Evolutionary conservation across 2,329 filamentous ascomycete genomes (phyloP).

Genomic region (Fusarium torreyae): DNA sequence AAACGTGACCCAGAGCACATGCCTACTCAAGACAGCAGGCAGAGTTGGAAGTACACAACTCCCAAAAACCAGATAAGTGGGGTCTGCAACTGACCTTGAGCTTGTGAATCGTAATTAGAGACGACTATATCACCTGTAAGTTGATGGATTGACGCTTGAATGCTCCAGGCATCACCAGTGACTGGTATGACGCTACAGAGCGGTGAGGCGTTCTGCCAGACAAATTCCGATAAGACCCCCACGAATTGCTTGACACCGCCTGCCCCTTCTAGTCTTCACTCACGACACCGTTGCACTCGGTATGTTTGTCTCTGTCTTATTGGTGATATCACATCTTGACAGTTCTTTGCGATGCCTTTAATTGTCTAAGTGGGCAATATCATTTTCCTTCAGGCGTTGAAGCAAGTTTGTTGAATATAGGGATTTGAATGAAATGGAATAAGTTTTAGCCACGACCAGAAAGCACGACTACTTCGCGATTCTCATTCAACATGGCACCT

Average conservation of each 20-base stretch:
- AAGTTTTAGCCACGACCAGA: slow-evolving; percentile 4
- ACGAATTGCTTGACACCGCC: slow-evolving; percentile 40
- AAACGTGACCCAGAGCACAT: slow-evolving; percentile 49
- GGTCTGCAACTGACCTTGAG: background rate
- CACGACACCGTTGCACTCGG: slow-evolving; percentile 48
- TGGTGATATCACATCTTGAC: slow-evolving; percentile 1
- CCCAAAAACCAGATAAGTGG: background rate
- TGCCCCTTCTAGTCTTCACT: slow-evolving; percentile 40
- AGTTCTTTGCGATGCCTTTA: slow-evolving; percentile 8
- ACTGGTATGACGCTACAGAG: slow-evolving; percentile 49
- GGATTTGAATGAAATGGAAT: slow-evolving; percentile 23
- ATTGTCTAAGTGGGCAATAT: background rate
- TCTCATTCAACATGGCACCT: slow-evolving; percentile 33
- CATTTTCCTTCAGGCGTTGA: background rate
- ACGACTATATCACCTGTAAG: slow-evolving; percentile 5
- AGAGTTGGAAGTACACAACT: background rate
- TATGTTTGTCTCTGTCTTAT: slow-evolving; percentile 17
- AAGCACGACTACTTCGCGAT: slow-evolving; percentile 7
- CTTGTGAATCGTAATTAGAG: background rate
- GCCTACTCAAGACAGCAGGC: slow-evolving; percentile 19
- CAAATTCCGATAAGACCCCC: slow-evolving; percentile 43
- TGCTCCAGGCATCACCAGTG: slow-evolving; percentile 46
- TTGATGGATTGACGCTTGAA: slow-evolving; percentile 16
- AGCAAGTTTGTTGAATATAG: background rate
- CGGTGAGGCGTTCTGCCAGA: slow-evolving; percentile 49